phyloP scores from a whole-genome alignment of 495 filamentous ascomycete species.

The Pseudomonodictys pantanalensis region DNA sequence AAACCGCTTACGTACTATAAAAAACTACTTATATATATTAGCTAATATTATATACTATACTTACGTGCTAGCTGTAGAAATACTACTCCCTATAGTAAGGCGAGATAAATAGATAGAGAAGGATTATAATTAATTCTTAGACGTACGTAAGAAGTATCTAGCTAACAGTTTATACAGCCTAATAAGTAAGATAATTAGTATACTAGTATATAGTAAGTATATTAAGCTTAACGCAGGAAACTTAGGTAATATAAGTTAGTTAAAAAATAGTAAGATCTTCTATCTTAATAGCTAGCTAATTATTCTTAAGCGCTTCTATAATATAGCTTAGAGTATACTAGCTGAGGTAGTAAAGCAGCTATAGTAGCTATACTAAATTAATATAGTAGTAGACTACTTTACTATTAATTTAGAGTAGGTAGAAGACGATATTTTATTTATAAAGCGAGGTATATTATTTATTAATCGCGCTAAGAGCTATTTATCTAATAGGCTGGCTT shows the following conservation, averaged over 20 bases:
- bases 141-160: not conserved
- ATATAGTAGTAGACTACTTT: not conserved
- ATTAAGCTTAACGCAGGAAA: not conserved
- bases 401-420: not conserved
- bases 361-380: not conserved
- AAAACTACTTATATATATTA: no score
- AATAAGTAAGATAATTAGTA: slow-evolving; percentile 2
- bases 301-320: not conserved
- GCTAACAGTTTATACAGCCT: slow-evolving; percentile 1
- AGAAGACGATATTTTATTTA: not conserved
- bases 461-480: not conserved
- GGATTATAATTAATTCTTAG: not conserved
- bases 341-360: not conserved
- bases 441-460: not conserved
- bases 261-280: slow-evolving; percentile 5
- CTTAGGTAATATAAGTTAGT: not conserved
- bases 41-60: no score
- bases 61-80: no score
- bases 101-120: not conserved
- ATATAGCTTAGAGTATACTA: not conserved
- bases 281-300: not conserved
- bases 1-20: no score
- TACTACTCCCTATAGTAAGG: no score
- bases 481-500: not conserved
- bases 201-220: not conserved